Evolutionary conservation across 805 yeast species (phyloP).

Genomic region (Candida dajiaensis): DNA sequence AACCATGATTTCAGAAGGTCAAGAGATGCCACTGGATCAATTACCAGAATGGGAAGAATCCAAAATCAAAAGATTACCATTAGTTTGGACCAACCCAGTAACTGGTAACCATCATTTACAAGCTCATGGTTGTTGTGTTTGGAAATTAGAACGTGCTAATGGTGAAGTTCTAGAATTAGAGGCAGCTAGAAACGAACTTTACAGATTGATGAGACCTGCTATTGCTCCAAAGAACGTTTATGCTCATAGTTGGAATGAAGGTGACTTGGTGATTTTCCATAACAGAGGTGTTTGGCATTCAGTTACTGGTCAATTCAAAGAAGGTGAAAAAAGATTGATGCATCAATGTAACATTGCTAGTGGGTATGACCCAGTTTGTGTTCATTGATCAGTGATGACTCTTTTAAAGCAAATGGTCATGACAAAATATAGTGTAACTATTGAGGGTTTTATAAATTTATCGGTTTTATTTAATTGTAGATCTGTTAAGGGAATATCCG

Average conservation of each 20-base stretch:
- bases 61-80: constrained; percentile 71
- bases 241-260: constrained; percentile 78
- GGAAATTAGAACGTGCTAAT: constrained; percentile 47
- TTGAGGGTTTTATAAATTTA: no score
- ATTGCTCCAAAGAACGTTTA: constrained; percentile 68
- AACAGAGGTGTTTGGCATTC: constrained; percentile 91
- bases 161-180: constrained; percentile 60
- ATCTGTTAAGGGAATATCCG: no score
- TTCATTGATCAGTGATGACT: constrained; percentile 4
- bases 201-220: constrained; percentile 79
- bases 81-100: constrained; percentile 90
- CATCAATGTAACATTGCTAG: constrained; percentile 92
- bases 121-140: constrained; percentile 84
- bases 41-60: constrained; percentile 81
- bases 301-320: constrained; percentile 82
- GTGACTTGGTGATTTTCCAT: constrained; percentile 81
- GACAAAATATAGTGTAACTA: no score
- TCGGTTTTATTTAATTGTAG: no score
- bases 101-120: constrained; percentile 80
- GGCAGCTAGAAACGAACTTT: constrained; percentile 68
- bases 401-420: no score
- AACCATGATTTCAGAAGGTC: constrained; percentile 77
- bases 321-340: constrained; percentile 78
- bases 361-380: constrained; percentile 56
- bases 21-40: constrained; percentile 59